Conservation (phyloP, 129 eudicot genomes). For the Lactuca sativa region DNA sequence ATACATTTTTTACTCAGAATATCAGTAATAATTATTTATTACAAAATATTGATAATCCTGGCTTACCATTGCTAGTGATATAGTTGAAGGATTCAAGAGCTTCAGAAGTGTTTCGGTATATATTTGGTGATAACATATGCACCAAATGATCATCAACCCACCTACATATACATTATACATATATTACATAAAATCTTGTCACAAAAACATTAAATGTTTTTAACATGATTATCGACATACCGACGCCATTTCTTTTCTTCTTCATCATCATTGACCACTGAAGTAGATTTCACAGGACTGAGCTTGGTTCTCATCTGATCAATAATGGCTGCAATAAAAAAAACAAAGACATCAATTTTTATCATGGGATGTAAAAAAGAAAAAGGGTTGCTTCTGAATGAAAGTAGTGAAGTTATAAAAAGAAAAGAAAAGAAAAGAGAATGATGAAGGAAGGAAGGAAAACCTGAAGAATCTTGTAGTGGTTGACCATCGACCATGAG, state of each 20-base stretch:
- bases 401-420: neutral
- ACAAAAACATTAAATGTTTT: neutral
- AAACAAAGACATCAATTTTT: constrained; percentile 18
- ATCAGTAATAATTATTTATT: no score
- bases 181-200: neutral
- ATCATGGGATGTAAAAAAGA: constrained; percentile 8
- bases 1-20: neutral
- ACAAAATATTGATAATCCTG: neutral
- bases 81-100: constrained; percentile 70
- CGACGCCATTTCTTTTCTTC: constrained; percentile 67
- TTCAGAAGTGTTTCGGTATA: constrained; percentile 58
- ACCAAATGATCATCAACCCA: constrained; percentile 79
- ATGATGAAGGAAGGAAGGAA: neutral
- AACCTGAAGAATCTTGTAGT: constrained; percentile 85
- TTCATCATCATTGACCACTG: constrained; percentile 30
- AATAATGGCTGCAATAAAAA: constrained; percentile 48
- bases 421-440: neutral
- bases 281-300: constrained; percentile 31
- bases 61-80: constrained; percentile 62
- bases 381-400: no score
- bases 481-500: constrained; percentile 72
- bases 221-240: constrained; percentile 30
- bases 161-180: constrained; percentile 31
- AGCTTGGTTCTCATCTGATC: constrained; percentile 42
- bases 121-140: constrained; percentile 68